Conservation (phyloP, 225 moss, liverwort and hornwort genomes). For the Sphagnum tenellum region DNA sequence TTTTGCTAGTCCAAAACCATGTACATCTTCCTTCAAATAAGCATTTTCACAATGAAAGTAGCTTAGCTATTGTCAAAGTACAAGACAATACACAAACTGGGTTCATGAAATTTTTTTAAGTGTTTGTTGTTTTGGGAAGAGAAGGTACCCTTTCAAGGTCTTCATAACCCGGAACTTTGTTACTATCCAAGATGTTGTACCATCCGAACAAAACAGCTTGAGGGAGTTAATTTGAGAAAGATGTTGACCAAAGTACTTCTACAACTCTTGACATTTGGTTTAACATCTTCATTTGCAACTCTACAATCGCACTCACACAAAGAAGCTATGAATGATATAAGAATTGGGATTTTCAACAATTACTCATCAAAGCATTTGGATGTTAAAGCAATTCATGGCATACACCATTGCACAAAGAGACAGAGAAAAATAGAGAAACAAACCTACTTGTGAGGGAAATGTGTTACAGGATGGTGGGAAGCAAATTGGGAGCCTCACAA, state of each 20-base stretch:
- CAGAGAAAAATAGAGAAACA: background rate
- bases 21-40: background rate
- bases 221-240: slow-evolving; percentile 23
- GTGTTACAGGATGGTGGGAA: slow-evolving; percentile 13
- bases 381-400: too few relatives aligned
- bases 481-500: slow-evolving; percentile 33
- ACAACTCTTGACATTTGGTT: background rate
- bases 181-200: slow-evolving; percentile 23
- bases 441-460: background rate
- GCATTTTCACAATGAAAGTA: background rate
- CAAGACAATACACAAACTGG: background rate
- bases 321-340: too few relatives aligned
- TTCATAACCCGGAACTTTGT: slow-evolving; percentile 27
- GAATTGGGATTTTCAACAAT: too few relatives aligned
- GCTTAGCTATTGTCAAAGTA: background rate
- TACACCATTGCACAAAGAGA: too few relatives aligned
- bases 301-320: too few relatives aligned
- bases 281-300: too few relatives aligned
- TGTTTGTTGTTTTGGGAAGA: background rate
- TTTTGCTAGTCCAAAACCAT: too few relatives aligned
- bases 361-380: too few relatives aligned
- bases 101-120: background rate
- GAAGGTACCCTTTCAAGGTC: slow-evolving; percentile 40
- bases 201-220: slow-evolving; percentile 36
- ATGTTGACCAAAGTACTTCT: slow-evolving; percentile 21